These are phyloP conservation scores for Parasarocladium wereldwijsianum DNA, from an alignment of 2,329 filamentous ascomycete species.

Conservation along the genomic window DNA sequence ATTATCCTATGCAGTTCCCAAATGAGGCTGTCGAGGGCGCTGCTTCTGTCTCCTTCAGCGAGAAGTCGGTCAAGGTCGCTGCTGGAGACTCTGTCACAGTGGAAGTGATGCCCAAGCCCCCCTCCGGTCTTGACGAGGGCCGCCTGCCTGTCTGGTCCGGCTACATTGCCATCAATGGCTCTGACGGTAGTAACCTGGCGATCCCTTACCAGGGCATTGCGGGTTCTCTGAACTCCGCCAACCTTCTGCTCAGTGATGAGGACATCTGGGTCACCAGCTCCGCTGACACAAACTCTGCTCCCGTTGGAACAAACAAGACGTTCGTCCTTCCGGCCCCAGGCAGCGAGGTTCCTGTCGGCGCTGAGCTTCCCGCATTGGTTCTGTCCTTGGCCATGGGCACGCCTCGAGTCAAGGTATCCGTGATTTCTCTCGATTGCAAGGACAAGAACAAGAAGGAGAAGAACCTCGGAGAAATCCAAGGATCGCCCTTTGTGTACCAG, in stretches of 20 bases:
- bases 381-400: slow-evolving; percentile 3
- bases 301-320: slow-evolving; percentile 18
- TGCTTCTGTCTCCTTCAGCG: slow-evolving; percentile 27
- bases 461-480: slow-evolving; percentile 26
- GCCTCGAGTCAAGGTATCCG: slow-evolving; percentile 10
- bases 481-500: slow-evolving; percentile 22
- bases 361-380: slow-evolving; percentile 23
- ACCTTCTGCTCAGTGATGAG: slow-evolving; percentile 15
- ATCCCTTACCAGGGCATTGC: slow-evolving; percentile 25
- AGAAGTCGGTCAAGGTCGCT: slow-evolving; percentile 26
- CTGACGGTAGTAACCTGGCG: slow-evolving; percentile 18
- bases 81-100: slow-evolving; percentile 28
- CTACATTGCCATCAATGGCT: slow-evolving; percentile 23
- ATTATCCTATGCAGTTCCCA: slow-evolving; percentile 26
- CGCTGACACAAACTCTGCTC: slow-evolving; percentile 13
- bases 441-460: slow-evolving; percentile 7
- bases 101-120: slow-evolving; percentile 24
- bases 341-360: slow-evolving; percentile 13
- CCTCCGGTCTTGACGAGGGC: slow-evolving; percentile 11
- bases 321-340: slow-evolving; percentile 27
- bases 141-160: slow-evolving; percentile 27
- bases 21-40: slow-evolving; percentile 25
- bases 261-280: slow-evolving; percentile 20
- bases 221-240: slow-evolving; percentile 16
- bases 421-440: slow-evolving; percentile 1